A percentile compares a stretch with the other conserved stretches of the same genome.
Evolutionary conservation across 2,329 filamentous ascomycete species (phyloP).

Genomic region (Microcyclospora tardicrescens): DNA sequence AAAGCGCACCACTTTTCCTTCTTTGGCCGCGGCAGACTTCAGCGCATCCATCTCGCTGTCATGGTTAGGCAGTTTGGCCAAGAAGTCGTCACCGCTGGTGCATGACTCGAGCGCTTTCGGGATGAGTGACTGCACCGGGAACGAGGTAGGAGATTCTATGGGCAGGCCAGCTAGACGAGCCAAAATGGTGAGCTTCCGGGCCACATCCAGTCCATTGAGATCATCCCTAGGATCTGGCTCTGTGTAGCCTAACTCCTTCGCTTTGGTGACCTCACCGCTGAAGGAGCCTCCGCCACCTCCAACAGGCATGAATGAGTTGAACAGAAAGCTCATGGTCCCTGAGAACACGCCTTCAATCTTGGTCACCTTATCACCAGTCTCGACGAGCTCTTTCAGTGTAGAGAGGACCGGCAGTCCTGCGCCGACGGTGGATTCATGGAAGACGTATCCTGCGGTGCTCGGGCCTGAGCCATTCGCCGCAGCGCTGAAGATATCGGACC

Average conservation of each 20-base stretch:
- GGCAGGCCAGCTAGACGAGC: slow-evolving; percentile 72
- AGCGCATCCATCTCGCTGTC: slow-evolving; percentile 81
- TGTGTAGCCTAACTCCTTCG: slow-evolving; percentile 85
- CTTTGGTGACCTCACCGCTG: slow-evolving; percentile 82
- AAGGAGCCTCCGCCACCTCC: slow-evolving; percentile 66
- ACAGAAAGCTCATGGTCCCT: slow-evolving; percentile 94
- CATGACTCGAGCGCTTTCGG: slow-evolving; percentile 71
- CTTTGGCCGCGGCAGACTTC: slow-evolving; percentile 71
- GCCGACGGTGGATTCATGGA: slow-evolving; percentile 90
- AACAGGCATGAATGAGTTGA: slow-evolving; percentile 89
- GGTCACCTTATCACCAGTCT: slow-evolving; percentile 81
- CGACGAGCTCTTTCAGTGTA: slow-evolving; percentile 84
- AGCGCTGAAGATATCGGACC: slow-evolving; percentile 73
- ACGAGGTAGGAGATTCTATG: slow-evolving; percentile 71
- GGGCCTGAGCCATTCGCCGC: slow-evolving; percentile 46
- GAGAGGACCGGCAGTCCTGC: slow-evolving; percentile 89
- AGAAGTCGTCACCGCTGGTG: slow-evolving; percentile 70
- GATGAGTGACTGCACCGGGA: slow-evolving; percentile 89
- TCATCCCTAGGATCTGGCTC: slow-evolving; percentile 81
- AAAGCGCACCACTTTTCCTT: slow-evolving; percentile 86
- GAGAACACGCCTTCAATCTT: slow-evolving; percentile 96
- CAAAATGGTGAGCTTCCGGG: slow-evolving; percentile 90
- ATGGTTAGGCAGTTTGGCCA: slow-evolving; percentile 65
- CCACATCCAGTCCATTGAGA: slow-evolving; percentile 77
- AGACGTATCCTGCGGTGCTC: slow-evolving; percentile 56